phyloP scores from a whole-genome alignment of 148 eudicot species.

The Nepenthes gracilis region DNA sequence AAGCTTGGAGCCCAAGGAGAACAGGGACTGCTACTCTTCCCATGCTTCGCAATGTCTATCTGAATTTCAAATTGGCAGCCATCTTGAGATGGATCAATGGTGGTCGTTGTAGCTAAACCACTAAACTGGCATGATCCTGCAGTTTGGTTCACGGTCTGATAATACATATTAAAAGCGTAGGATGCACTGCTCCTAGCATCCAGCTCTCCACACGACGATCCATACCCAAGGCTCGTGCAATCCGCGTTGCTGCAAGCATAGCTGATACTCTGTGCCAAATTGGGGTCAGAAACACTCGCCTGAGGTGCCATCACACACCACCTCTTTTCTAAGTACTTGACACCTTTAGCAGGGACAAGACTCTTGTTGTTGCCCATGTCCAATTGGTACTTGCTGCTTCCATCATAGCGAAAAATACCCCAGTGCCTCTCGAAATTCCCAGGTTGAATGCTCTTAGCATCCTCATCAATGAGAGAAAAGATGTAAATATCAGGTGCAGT shows the following conservation, averaged over 20 bases:
- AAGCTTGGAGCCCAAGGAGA: too few relatives aligned
- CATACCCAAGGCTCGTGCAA: conserved; percentile 75
- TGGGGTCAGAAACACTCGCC: conserved; percentile 41
- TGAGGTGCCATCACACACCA: conserved; percentile 85
- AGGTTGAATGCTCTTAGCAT: conserved; percentile 69
- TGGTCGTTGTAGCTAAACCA: conserved; percentile 38
- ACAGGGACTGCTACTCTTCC: too few relatives aligned
- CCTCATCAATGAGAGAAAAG: conserved; percentile 68
- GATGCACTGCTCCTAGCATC: conserved; percentile 67
- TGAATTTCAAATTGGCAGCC: conserved; percentile 60
- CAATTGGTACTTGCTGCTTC: conserved; percentile 49
- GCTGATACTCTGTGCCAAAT: conserved; percentile 25
- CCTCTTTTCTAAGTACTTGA: conserved; percentile 43
- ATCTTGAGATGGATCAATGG: conserved; percentile 54
- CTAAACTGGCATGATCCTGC: conserved; percentile 49
- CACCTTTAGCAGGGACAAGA: conserved; percentile 61
- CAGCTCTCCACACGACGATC: conserved; percentile 57
- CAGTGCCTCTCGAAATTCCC: conserved; percentile 96
- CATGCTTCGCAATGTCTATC: conserved; percentile 29
- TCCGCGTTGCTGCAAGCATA: conserved; percentile 73
- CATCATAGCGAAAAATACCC: conserved; percentile 81
- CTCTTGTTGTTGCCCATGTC: conserved; percentile 24
- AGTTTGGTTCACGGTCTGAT: conserved; percentile 66
- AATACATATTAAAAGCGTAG: conserved; percentile 80
- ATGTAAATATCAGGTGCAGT: conserved; percentile 64